Evolutionary conservation across 208 protist genomes (phyloP).

Genomic region (Leishmania tarentolae): DNA sequence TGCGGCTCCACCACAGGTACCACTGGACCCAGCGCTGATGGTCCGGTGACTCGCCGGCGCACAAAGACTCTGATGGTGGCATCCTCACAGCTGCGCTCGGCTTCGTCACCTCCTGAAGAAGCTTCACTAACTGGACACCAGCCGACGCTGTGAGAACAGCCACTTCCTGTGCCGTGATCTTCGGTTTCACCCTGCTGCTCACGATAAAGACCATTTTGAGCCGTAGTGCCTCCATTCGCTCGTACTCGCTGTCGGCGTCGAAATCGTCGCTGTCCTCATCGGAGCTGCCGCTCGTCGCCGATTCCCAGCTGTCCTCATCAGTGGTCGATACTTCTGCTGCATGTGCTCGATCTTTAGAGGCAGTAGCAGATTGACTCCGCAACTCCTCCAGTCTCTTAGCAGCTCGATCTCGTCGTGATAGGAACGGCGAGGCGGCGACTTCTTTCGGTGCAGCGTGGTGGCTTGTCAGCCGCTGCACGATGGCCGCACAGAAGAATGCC

Average conservation of each 20-base stretch:
- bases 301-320: constrained; percentile 31
- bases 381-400: constrained; percentile 24
- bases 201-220: constrained; percentile 84
- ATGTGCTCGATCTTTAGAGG: neutral
- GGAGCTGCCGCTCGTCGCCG: neutral
- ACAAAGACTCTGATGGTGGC: neutral
- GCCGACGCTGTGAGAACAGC: constrained; percentile 46
- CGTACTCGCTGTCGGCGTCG: constrained; percentile 46
- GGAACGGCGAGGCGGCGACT: neutral
- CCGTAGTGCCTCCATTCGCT: constrained; percentile 46
- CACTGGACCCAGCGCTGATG: constrained; percentile 49
- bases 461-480: neutral
- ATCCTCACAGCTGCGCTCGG: neutral
- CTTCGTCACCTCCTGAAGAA: neutral
- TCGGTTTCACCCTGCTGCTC: constrained; percentile 40
- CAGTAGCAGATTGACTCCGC: neutral
- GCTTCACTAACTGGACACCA: constrained; percentile 47
- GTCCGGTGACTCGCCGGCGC: neutral
- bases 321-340: neutral
- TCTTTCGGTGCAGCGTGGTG: neutral
- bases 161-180: constrained; percentile 45
- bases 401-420: constrained; percentile 21
- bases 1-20: constrained; percentile 69
- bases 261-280: neutral
- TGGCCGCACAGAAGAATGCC: constrained; percentile 2